Conservation (phyloP, 768 basidiomycete species). For the Agaricus blazei region DNA sequence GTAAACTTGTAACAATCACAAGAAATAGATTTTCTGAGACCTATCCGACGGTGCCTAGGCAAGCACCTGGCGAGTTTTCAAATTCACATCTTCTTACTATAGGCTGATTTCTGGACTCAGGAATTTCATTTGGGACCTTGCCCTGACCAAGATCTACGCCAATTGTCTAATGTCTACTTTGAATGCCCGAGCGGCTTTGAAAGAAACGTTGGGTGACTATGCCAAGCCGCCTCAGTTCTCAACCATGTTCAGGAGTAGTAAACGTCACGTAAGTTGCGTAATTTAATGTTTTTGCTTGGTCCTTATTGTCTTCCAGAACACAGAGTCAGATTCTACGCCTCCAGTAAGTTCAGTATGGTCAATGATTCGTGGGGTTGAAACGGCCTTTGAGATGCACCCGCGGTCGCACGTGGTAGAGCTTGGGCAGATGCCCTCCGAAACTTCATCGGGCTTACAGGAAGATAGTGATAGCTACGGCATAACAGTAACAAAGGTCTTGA, state of each 20-base stretch:
- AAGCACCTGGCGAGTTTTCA: constrained; percentile 34
- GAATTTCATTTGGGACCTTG: constrained; percentile 46
- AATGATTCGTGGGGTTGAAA: too few relatives aligned
- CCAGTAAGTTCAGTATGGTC: neutral
- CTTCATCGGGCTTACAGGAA: constrained; percentile 4
- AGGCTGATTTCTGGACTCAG: constrained; percentile 15
- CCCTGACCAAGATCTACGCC: constrained; percentile 42
- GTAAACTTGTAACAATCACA: neutral
- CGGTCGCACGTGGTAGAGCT: constrained; percentile 25
- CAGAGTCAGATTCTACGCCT: neutral
- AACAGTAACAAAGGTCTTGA: constrained; percentile 30
- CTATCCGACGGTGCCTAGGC: constrained; percentile 21
- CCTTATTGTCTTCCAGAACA: neutral
- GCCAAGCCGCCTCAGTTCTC: constrained; percentile 1
- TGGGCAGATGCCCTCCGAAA: constrained; percentile 8
- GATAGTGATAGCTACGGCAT: constrained; percentile 30
- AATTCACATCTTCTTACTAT: neutral
- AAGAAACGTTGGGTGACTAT: constrained; percentile 16
- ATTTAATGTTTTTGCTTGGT: too few relatives aligned
- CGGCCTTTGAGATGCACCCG: constrained; percentile 8
- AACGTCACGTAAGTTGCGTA: constrained; percentile 10
- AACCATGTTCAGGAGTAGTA: neutral
- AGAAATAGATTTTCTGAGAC: neutral
- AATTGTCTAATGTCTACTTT: constrained; percentile 46
- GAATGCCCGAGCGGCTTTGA: constrained; percentile 36